Evolutionary conservation across 306 rosid species (phyloP).

Genomic region (Cucumis hystrix): DNA sequence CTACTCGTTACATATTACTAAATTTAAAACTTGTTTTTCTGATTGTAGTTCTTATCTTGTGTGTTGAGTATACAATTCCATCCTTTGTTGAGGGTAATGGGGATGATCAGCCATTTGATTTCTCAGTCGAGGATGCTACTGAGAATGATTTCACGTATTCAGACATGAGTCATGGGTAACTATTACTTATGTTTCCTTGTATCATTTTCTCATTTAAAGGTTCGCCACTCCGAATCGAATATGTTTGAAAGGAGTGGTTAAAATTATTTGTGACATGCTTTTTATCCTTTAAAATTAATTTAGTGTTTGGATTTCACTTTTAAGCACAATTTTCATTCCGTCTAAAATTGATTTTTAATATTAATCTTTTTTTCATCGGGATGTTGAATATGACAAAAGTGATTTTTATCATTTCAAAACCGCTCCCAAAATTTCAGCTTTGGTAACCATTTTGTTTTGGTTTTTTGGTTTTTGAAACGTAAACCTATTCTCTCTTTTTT

Average conservation of each 20-base stretch:
- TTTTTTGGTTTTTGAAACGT: no score
- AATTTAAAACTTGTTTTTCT: constrained; percentile 13
- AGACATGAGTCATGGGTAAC: constrained; percentile 29
- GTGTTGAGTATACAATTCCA: not conserved
- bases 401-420: not conserved
- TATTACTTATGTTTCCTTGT: not conserved
- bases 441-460: no score
- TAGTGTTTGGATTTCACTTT: not conserved
- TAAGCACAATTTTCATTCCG: not conserved
- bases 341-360: not conserved
- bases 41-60: constrained; percentile 20
- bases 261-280: not conserved
- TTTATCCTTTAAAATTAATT: not conserved
- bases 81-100: constrained; percentile 16
- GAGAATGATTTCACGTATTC: constrained; percentile 16
- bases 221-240: not conserved
- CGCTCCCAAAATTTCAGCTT: not conserved
- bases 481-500: no score
- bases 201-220: not conserved
- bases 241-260: not conserved
- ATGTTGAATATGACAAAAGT: not conserved
- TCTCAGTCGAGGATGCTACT: constrained; percentile 13
- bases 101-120: constrained; percentile 13
- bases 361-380: no score
- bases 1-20: constrained; percentile 12